Evolutionary conservation across 108 stramenopile species (phyloP), one percentile per base, ranked within the genome.

Genomic region (Nitzschia sp.): DNA sequence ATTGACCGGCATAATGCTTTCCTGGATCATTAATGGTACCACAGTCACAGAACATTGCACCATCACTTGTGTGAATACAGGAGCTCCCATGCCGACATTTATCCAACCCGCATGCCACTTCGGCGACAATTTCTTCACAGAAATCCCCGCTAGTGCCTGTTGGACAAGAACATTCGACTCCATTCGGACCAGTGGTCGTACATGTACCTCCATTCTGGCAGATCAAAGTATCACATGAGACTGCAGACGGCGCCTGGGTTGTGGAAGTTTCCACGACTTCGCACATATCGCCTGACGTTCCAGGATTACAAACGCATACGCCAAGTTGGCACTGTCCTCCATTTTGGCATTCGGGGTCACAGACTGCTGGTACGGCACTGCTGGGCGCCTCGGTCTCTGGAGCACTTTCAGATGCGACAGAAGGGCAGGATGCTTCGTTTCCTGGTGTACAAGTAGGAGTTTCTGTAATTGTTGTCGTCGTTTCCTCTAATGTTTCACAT

Each of bases 21-120:
- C 29, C 58, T 33, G 68, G 45, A 0, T 32, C 30, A 34, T 34
- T 46, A 46, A 46, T 58, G 13, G 54, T 68, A 11, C 27, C 29
- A 47, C 68, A 70, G 46, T 70, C 68, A 59, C 68, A 70, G 23
- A 46, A 47, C 18, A 6, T 46, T 0, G 13, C 27, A 1, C 58
- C 68, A 38, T 68, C 26, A 1, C 32, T 31, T 38, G 54, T 28
- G 9, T 21, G 26, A 4, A 53, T 30, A 59, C 68, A 70, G 11
- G 29, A 18, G 19, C 64, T 27, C 66, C 82, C 72, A 47, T 73
- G 28, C 25, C 45, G 47, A 38, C 72, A 73, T 18, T 27, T 47
- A 3, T 42, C 51, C 17, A 24, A 15, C 0, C 72, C 72, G 46
- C 72, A 73, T 18, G 23, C 21, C 28, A 60, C 48, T 24, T 4